These are phyloP conservation scores for Xylaria sp. DNA, from an alignment of 2,329 filamentous ascomycete genomes.

Conservation along the genomic window DNA sequence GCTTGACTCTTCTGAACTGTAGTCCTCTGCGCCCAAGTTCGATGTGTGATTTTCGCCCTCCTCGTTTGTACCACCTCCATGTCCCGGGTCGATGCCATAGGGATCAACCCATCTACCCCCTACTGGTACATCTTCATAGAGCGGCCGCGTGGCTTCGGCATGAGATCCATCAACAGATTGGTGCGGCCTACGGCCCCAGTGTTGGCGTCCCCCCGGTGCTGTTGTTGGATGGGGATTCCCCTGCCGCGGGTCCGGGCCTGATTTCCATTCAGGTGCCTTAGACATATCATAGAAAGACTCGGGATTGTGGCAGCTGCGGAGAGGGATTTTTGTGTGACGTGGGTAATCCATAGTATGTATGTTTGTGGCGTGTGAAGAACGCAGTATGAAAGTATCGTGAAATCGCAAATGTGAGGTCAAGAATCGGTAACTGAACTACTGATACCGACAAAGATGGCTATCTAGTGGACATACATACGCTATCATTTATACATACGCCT, in stretches of 20 bases:
- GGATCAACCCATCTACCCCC: background rate
- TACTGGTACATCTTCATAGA: background rate
- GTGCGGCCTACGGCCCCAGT: background rate
- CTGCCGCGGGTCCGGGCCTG: background rate
- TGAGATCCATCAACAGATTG: background rate
- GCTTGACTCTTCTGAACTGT: background rate
- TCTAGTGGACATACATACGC: background rate
- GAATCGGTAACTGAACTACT: background rate
- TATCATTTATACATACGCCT: background rate
- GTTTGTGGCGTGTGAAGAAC: background rate
- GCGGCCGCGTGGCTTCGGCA: background rate
- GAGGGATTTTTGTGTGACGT: background rate
- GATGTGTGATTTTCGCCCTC: background rate
- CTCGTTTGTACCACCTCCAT: background rate
- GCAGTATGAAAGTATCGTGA: background rate
- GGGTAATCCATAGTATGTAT: background rate
- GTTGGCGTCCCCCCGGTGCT: background rate
- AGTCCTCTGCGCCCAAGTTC: background rate
- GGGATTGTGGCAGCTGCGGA: background rate
- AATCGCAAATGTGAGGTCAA: background rate
- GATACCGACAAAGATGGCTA: background rate
- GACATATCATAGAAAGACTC: background rate
- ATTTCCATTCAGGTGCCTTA: background rate
- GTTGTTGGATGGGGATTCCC: background rate
- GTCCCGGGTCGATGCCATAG: background rate